phyloP scores from a whole-genome alignment of 805 yeast genomes.

The Grigorovia humatica region DNA sequence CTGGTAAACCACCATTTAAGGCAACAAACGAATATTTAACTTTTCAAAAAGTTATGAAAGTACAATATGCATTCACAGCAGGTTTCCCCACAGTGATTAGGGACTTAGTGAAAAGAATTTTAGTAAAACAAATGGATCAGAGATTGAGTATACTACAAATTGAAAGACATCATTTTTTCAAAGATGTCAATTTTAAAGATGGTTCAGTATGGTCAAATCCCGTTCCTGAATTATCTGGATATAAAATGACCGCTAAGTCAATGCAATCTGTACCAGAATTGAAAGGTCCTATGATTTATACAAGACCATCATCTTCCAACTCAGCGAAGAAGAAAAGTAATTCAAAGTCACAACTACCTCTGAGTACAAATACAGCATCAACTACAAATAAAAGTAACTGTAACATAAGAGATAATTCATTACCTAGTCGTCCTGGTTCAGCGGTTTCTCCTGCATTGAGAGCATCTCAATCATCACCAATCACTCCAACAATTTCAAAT shows the following conservation, averaged over 20 bases:
- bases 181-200: conserved; percentile 44
- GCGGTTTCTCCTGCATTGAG: not conserved
- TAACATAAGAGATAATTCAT: not conserved
- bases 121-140: conserved; percentile 53
- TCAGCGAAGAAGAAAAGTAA: not conserved
- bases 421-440: not conserved
- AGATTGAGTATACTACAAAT: conserved; percentile 49
- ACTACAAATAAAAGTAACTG: not conserved
- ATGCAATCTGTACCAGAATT: conserved; percentile 66
- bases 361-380: not conserved
- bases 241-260: conserved; percentile 63
- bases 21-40: conserved; percentile 76
- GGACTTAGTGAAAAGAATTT: conserved; percentile 60
- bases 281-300: conserved; percentile 9
- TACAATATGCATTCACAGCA: conserved; percentile 75
- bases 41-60: conserved; percentile 69
- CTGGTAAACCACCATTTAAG: conserved; percentile 82
- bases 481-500: not conserved
- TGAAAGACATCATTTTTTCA: conserved; percentile 55
- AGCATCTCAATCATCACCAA: not conserved
- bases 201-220: conserved; percentile 46
- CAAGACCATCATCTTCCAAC: conserved; percentile 1
- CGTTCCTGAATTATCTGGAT: conserved; percentile 62
- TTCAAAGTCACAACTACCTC: not conserved
- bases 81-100: conserved; percentile 68